phyloP scores from a whole-genome alignment of 495 filamentous ascomycete species.

The Daldinia childiae region DNA sequence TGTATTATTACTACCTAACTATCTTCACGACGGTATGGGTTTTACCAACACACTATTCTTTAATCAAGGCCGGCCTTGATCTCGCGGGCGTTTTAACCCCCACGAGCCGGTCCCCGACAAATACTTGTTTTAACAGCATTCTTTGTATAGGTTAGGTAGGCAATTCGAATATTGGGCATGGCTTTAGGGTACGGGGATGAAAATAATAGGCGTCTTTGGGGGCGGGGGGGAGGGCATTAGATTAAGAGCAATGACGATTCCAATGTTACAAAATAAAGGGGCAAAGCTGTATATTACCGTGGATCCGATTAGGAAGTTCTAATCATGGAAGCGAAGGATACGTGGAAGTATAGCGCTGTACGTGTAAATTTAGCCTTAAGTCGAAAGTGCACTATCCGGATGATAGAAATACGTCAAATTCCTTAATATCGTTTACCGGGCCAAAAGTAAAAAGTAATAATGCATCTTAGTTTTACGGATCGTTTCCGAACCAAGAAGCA shows the following conservation, averaged over 20 bases:
- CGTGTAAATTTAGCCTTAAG: conserved; percentile 41
- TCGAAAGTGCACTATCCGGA: conserved; percentile 40
- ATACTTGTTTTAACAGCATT: background rate
- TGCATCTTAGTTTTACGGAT: conserved; percentile 29
- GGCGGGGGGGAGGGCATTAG: conserved; percentile 9
- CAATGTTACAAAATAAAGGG: conserved; percentile 12
- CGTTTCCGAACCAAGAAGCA: conserved; percentile 37
- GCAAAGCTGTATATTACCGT: conserved; percentile 32
- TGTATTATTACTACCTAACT: conserved; percentile 33
- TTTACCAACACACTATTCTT: background rate
- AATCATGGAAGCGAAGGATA: conserved; percentile 21
- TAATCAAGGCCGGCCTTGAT: background rate
- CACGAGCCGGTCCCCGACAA: background rate
- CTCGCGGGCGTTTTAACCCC: background rate
- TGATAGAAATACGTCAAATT: conserved; percentile 33
- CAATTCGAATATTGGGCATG: background rate
- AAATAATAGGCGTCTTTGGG: conserved; percentile 21
- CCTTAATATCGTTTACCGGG: conserved; percentile 43
- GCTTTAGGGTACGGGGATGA: conserved; percentile 10
- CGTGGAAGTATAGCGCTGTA: conserved; percentile 15
- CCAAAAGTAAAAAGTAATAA: conserved; percentile 14
- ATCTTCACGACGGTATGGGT: background rate
- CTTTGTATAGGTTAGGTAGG: background rate
- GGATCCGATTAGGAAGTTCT: conserved; percentile 27
- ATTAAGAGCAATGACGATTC: conserved; percentile 21